phyloP scores from a whole-genome alignment of 2,329 filamentous ascomycete genomes.

The Helotiales sp. region DNA sequence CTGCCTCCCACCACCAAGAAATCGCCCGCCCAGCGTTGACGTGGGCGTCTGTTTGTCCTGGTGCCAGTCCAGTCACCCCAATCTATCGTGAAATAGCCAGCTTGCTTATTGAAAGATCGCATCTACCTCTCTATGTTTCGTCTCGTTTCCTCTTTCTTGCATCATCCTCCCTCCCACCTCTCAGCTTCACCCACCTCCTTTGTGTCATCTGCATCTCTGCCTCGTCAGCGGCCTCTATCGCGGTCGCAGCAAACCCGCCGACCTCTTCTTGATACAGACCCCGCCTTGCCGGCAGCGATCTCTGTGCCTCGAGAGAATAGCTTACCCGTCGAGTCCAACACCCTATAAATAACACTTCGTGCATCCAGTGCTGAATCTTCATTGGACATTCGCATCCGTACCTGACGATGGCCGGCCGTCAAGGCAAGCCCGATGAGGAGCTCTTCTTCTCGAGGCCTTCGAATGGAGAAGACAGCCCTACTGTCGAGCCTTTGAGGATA shows the following conservation, averaged over 20 bases:
- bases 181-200: constrained; percentile 29
- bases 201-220: constrained; percentile 19
- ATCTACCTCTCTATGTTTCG: constrained; percentile 30
- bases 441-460: constrained; percentile 71
- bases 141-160: constrained; percentile 31
- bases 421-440: constrained; percentile 77
- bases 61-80: constrained; percentile 1
- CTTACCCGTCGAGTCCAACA: constrained; percentile 35
- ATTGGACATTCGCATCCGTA: constrained; percentile 32
- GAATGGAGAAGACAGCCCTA: constrained; percentile 68
- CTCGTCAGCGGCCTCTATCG: constrained; percentile 25
- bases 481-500: constrained; percentile 83
- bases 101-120: constrained; percentile 22
- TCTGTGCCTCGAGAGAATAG: constrained; percentile 37
- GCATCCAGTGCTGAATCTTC: constrained; percentile 35
- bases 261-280: constrained; percentile 26
- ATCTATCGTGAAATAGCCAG: constrained; percentile 28
- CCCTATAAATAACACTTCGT: constrained; percentile 41
- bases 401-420: constrained; percentile 46
- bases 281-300: constrained; percentile 33
- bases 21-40: constrained; percentile 7
- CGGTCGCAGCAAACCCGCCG: constrained; percentile 35
- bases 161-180: constrained; percentile 23
- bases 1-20: constrained; percentile 8
- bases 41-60: constrained; percentile 17